Evolutionary conservation across 805 yeast species (phyloP).

Genomic region (Ogataea philodendri): DNA sequence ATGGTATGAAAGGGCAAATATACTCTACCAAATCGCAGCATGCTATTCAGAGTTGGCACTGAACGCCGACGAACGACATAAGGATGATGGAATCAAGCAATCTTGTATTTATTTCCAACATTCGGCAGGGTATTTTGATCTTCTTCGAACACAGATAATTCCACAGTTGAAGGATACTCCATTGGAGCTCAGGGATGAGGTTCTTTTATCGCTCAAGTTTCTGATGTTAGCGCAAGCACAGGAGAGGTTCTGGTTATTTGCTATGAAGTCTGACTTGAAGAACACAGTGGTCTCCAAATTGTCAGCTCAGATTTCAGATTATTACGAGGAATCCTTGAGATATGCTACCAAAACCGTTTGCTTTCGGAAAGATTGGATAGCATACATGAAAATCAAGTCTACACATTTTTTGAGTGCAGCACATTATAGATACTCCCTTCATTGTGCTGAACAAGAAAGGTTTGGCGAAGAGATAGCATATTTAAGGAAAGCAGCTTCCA

Average conservation of each 20-base stretch:
- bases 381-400: constrained; percentile 56
- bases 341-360: constrained; percentile 42
- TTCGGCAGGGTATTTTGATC: constrained; percentile 66
- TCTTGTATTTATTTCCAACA: constrained; percentile 65
- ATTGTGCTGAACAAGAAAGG: constrained; percentile 44
- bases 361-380: constrained; percentile 54
- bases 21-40: constrained; percentile 69
- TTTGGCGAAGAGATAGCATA: constrained; percentile 74
- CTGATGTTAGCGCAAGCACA: constrained; percentile 83
- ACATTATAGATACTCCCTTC: constrained; percentile 56
- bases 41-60: constrained; percentile 57
- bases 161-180: constrained; percentile 28
- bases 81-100: constrained; percentile 55
- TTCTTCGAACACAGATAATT: constrained; percentile 27
- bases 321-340: constrained; percentile 47
- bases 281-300: constrained; percentile 63
- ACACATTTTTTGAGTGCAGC: constrained; percentile 73
- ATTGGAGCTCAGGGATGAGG: constrained; percentile 48
- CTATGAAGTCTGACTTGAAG: constrained; percentile 48
- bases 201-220: constrained; percentile 48
- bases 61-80: constrained; percentile 38
- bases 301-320: constrained; percentile 59
- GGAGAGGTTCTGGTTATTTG: constrained; percentile 80
- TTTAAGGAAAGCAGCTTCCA: constrained; percentile 42
- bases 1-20: constrained; percentile 57